Conservation (phyloP, 1,284 basidiomycete genomes). For the Pyrrhoderma noxium region DNA sequence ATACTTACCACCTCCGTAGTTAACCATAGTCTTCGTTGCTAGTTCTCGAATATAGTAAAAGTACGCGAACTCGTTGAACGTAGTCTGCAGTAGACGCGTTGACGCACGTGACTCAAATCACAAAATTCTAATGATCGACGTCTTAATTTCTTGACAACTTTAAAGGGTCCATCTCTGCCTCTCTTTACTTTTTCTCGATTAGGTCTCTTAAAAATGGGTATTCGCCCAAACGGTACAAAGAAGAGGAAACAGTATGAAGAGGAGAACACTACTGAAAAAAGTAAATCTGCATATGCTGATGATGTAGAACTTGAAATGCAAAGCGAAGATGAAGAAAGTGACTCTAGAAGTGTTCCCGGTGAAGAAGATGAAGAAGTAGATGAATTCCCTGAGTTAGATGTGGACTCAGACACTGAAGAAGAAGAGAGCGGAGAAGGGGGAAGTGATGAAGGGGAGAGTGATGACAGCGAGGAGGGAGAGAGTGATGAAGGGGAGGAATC, state of each 20-base stretch:
- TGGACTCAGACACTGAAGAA: constrained; percentile 38
- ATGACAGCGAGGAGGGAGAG: constrained; percentile 33
- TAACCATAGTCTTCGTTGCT: constrained; percentile 16
- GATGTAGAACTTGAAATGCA: constrained; percentile 54
- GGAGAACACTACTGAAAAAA: constrained; percentile 27
- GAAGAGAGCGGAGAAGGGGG: constrained; percentile 30
- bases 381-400: constrained; percentile 52
- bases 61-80: not conserved
- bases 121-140: constrained; percentile 1
- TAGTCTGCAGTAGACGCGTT: not conserved
- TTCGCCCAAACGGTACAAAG: constrained; percentile 24
- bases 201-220: not conserved
- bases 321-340: constrained; percentile 60
- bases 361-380: constrained; percentile 37
- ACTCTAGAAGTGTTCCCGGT: constrained; percentile 38
- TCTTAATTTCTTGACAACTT: not conserved
- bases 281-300: constrained; percentile 31
- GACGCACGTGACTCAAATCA: not conserved
- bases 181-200: not conserved
- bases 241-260: constrained; percentile 49
- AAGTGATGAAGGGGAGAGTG: too few relatives aligned
- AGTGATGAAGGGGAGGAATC: constrained; percentile 31
- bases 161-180: not conserved
- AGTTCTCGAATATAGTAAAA: not conserved
- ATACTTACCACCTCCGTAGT: constrained; percentile 62